Conservation (phyloP, 768 basidiomycete genomes). For the Agrocybe praecox region DNA sequence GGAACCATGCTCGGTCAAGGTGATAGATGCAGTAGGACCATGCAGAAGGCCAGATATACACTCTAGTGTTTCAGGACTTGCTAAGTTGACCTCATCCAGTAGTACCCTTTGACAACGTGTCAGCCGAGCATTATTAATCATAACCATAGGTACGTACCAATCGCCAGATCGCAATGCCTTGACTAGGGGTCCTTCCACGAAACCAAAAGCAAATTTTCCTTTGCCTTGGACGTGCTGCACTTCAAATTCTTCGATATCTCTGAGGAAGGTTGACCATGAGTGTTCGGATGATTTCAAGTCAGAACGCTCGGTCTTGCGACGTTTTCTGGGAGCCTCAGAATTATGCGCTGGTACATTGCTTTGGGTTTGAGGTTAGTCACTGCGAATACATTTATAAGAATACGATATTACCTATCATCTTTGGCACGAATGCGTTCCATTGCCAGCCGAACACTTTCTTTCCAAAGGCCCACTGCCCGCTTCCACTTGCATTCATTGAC, state of each 20-base stretch:
- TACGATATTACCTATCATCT: constrained; percentile 21
- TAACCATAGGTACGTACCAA: constrained; percentile 60
- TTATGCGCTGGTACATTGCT: constrained; percentile 11
- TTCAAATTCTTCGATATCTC: constrained; percentile 79
- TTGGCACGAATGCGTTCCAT: constrained; percentile 56
- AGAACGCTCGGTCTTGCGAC: constrained; percentile 58
- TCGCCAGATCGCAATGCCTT: constrained; percentile 86
- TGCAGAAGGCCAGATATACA: constrained; percentile 88
- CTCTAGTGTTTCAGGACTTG: constrained; percentile 92
- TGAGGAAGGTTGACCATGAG: constrained; percentile 70
- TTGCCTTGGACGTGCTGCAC: constrained; percentile 86
- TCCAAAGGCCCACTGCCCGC: constrained; percentile 81
- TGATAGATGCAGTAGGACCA: constrained; percentile 85
- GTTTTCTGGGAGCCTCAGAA: constrained; percentile 62
- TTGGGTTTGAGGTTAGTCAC: not conserved
- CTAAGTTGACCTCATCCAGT: constrained; percentile 95
- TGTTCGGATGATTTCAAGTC: constrained; percentile 45
- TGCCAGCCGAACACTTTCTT: constrained; percentile 71
- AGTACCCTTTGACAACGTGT: constrained; percentile 64
- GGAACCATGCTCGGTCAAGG: constrained; percentile 91
- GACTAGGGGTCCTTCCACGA: constrained; percentile 95
- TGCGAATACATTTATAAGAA: not conserved
- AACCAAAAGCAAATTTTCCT: constrained; percentile 90
- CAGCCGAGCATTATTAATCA: constrained; percentile 1
- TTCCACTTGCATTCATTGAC: constrained; percentile 86